Evolutionary conservation across 768 basidiomycete species (phyloP), one percentile per base, ranked within the genome.

Genomic region (Gymnopilus dilepis): DNA sequence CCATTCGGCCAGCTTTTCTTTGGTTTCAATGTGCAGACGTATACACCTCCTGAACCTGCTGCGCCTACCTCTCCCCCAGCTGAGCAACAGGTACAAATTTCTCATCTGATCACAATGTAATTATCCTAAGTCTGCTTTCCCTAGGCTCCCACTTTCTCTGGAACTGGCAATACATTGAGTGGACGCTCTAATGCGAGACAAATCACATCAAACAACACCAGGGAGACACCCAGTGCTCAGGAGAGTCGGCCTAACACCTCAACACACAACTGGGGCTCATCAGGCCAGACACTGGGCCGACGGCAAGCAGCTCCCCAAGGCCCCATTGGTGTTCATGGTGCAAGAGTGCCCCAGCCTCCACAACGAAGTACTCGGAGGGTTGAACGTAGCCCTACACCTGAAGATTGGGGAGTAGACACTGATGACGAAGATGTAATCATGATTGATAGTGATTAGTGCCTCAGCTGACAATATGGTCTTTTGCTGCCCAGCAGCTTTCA

Each of bases 1-100:
- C 95, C 97, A 0, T 90, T 91, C 65, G 97, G 97, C 12, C 91
- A 97, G 66, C 81, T 99, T 19, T 99, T 99, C 81, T 99, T 99
- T 70, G 97, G 97, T 9, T 99, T 90, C 78, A 91, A 92, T 61
- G 84, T 92, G 59, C 78, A 85, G 1, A 80, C 90, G 1, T 93
- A 92, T 70, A 80, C 76, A 3, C 86, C 86, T 6, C 83, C 87
- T 4, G 71, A 77, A 43, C 66, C 72, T 33, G 59, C 72, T 34
- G 59, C 77, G 30, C 61, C 64, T 53, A 78, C 48, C 37, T 74
- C 69, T 61, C 76, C 67, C 5, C 74, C 72, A 41, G 62, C 73
- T 52, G 65, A 67, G 67, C 54, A 79, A 47, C 67, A 77, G 72
- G 72, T 76, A 61, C 17, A 64, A 59, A 13, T 30, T 6, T 45